Conservation (phyloP, 78 protist genomes). For the Polysphondylium violaceum region DNA sequence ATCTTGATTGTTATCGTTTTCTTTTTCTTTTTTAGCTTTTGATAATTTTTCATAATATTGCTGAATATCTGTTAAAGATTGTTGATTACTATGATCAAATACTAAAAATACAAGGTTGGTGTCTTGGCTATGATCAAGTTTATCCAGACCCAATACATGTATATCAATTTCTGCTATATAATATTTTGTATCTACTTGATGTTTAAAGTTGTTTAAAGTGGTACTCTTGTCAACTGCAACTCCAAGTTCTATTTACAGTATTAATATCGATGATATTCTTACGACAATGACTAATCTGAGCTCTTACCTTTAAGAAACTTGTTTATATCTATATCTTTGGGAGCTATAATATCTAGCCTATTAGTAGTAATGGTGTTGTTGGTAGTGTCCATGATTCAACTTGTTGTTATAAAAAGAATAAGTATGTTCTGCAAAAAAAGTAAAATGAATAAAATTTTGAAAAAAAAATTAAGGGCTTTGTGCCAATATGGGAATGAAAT, state of each 20-base stretch:
- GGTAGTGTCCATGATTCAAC: too few relatives aligned
- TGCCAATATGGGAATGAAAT: background rate
- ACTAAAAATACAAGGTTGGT: background rate
- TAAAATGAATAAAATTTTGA: background rate
- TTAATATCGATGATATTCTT: background rate
- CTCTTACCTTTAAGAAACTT: slow-evolving; percentile 1
- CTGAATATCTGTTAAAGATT: background rate
- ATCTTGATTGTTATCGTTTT: background rate
- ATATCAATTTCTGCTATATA: slow-evolving; percentile 5
- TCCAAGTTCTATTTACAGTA: background rate
- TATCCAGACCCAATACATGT: background rate
- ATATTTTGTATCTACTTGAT: background rate
- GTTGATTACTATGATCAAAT: slow-evolving; percentile 28
- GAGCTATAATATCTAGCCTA: background rate
- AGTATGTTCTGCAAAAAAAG: background rate
- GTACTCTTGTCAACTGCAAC: background rate
- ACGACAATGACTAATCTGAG: background rate
- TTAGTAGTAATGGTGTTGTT: background rate
- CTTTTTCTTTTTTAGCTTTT: background rate
- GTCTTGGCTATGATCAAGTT: background rate
- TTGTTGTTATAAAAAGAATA: too few relatives aligned
- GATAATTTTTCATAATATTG: background rate
- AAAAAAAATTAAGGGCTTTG: background rate
- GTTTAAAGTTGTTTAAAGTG: too few relatives aligned
- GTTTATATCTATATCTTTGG: slow-evolving; percentile 6